A percentile compares a stretch with the other conserved stretches of the same genome.
Evolutionary conservation across 805 yeast genomes (phyloP).

Genomic region (Lipomyces yamadae): DNA sequence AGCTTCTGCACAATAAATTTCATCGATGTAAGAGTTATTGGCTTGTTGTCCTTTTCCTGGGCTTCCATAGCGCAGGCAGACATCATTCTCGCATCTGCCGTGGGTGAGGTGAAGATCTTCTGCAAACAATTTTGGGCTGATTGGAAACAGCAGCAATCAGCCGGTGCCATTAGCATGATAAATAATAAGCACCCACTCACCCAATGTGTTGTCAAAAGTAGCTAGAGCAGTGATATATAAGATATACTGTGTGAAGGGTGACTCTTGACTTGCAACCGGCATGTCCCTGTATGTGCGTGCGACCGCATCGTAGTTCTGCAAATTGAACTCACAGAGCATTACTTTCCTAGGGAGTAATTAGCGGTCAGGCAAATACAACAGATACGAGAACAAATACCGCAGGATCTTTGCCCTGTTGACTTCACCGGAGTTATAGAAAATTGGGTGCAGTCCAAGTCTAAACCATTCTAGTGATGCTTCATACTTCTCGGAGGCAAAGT

Average conservation of each 20-base stretch:
- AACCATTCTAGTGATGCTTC: slow-evolving; percentile 18
- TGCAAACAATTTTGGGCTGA: slow-evolving; percentile 20
- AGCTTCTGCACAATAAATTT: slow-evolving; percentile 14
- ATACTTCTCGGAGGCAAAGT: slow-evolving; percentile 17
- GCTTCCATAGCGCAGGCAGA: slow-evolving; percentile 32
- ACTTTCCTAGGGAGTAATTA: slow-evolving; percentile 7
- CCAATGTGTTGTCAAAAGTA: slow-evolving; percentile 15
- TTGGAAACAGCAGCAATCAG: neutral
- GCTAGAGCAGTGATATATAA: slow-evolving; percentile 22
- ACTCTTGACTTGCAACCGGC: slow-evolving; percentile 17
- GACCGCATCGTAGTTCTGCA: slow-evolving; percentile 16
- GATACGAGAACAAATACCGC: neutral
- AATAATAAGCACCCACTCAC: slow-evolving; percentile 4
- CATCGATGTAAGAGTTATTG: slow-evolving; percentile 28
- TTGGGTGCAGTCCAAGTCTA: slow-evolving; percentile 9
- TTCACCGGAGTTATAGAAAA: slow-evolving; percentile 26
- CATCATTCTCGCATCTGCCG: slow-evolving; percentile 12
- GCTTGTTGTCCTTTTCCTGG: slow-evolving; percentile 25
- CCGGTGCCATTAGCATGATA: neutral
- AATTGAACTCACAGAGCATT: slow-evolving; percentile 24
- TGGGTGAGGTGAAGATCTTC: slow-evolving; percentile 9
- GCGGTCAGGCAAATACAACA: neutral
- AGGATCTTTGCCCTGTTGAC: slow-evolving; percentile 16
- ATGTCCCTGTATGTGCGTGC: slow-evolving; percentile 9
- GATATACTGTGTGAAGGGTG: slow-evolving; percentile 28